Base-by-base conservation (phyloP, 768 basidiomycete genomes). In the Hygrophoropsis aurantiaca region DNA sequence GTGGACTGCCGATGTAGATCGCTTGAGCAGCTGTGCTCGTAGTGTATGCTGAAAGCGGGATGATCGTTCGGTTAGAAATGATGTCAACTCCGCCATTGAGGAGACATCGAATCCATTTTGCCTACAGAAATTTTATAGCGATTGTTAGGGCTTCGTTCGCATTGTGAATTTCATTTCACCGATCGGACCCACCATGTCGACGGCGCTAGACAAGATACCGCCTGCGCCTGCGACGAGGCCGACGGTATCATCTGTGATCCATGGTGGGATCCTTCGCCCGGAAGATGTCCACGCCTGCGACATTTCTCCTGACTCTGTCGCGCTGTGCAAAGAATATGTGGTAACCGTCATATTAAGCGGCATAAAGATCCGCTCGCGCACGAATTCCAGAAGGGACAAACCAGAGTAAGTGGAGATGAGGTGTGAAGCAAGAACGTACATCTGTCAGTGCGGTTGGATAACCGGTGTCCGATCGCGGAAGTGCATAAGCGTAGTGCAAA, bases 281-380 rank as follows among this genome's bases (percentile, higher is more conserved):
- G 40, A 45, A 11, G 5, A n/a, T 2, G 52, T 54, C 62, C 59
- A 67, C 1, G 50, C 43, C 26, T 65, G 59, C 3, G 56, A 60
- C 20, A 60, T 43, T 33, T 57, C 56, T 5, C 67, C 70, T 1
- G 51, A 50, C 10, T 26, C 27, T 19, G 41, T 27, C 1, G 71
- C 73, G 3, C 58, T 55, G 11, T 48, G 21, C 0, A 57, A 52
- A 7, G 56, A 62, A 35, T 64, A 68, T 3, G 69, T 73, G 1
- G 72, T 66, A 0, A 57, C 51, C 1, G 49, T 49, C 72, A 76
- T 72, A n/a, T 55, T 51, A 2, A 74, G 54, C 0, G 70, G 71
- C 1, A 41, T 34, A 36, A 72, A 61, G 19, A 76, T 61, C 20
- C 70, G 69, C n/a, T 58, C 55, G 7, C 54, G 41, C 11, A 70